phyloP scores from a whole-genome alignment of 192 early-diverging fungal species.

The Entomortierella chlamydospora region DNA sequence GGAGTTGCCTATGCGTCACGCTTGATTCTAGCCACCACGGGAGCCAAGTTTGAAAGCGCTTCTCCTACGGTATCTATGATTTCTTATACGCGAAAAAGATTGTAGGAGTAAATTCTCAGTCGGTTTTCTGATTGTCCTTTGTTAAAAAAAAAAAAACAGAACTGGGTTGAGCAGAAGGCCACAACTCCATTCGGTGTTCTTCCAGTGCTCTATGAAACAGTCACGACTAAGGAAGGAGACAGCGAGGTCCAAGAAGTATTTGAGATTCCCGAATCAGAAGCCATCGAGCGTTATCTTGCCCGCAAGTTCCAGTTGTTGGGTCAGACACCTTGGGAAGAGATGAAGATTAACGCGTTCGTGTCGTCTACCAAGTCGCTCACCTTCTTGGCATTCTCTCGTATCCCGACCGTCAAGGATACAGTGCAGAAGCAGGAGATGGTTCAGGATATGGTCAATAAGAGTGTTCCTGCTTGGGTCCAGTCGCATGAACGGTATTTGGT shows the following conservation, averaged over 20 bases:
- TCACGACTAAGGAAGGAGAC: background rate
- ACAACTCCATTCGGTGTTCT: slow-evolving; percentile 5
- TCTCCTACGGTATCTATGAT: background rate
- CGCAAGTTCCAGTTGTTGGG: slow-evolving; percentile 35
- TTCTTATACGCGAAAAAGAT: too few relatives aligned
- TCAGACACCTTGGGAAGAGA: slow-evolving; percentile 8
- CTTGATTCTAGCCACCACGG: background rate
- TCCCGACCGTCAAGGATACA: background rate
- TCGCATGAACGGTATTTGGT: slow-evolving; percentile 11
- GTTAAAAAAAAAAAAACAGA: background rate
- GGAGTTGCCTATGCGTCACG: slow-evolving; percentile 1
- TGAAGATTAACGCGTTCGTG: background rate
- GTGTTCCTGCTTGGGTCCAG: slow-evolving; percentile 11
- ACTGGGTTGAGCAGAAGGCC: slow-evolving; percentile 21
- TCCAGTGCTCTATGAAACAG: slow-evolving; percentile 31
- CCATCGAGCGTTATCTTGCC: slow-evolving; percentile 48
- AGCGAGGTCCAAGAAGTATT: slow-evolving; percentile 15
- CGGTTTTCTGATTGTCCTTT: background rate
- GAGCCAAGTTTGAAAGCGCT: slow-evolving; percentile 9
- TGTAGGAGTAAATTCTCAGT: too few relatives aligned
- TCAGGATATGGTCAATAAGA: slow-evolving; percentile 1
- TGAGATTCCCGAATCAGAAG: slow-evolving; percentile 28
- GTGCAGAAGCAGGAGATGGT: background rate
- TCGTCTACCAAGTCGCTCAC: slow-evolving; percentile 41
- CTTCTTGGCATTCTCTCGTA: background rate